Evolutionary conservation across 345 rosid genomes (phyloP), one percentile per base, ranked within the genome.

Genomic region (Eucalyptus curtisii): DNA sequence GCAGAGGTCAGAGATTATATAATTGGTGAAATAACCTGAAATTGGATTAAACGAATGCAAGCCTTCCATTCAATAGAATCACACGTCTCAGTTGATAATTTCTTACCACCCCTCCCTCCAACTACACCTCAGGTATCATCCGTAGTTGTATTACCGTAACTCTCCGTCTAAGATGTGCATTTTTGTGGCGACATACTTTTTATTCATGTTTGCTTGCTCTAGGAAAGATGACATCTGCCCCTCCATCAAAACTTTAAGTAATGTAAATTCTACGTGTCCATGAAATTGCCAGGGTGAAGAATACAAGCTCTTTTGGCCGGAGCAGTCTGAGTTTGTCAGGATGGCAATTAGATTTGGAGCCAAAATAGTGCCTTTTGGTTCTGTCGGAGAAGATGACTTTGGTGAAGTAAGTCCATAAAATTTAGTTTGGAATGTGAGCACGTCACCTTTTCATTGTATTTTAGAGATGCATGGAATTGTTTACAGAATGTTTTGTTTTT

Each of bases 271-370:
- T 55, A 24, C 27, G 30, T 30, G 19, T 66, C 61, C 61, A 30
- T 53, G 86, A 42, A 76, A 59, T 88, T 91, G 22, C 42, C 92
- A 96, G 99, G 99, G 98, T 88, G 98, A 96, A 92, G 92, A 89
- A 64, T 97, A 97, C 94, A 95, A 92, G 92, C 86, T 97, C 90
- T 93, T 94, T 79, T 97, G 99, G 98, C 97, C 98, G 66, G 95
- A 97, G 85, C 92, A 91, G 82, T 86, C 97, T 1, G 98, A 97
- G 91, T 97, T 97, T 93, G 95, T 97, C 85, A 94, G 98, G 89
- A 95, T 95, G 95, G 99, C 99, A 30, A 93, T 97, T 87, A 92
- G 91, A 90, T 96, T 97, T 91, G 99, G 99, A 88, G 95, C 99
- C 9, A 97, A 92, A 89, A 95, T 97, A 27, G 93, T 96, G 87